Base-by-base conservation (phyloP, 2,329 filamentous ascomycete species). In the Trichoderma sp. region DNA sequence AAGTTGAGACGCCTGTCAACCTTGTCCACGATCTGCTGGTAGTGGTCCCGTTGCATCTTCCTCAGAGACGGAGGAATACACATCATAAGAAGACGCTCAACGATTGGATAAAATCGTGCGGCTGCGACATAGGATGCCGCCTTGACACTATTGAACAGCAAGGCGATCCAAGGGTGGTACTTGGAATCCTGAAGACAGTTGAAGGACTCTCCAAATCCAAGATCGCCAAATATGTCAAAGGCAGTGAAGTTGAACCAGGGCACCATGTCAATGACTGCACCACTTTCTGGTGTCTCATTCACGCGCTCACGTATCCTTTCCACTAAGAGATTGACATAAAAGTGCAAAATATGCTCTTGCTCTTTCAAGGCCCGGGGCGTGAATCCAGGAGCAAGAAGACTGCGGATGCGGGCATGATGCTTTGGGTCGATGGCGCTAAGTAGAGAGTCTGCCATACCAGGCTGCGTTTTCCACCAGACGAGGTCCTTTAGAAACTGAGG, bases 161-260 rank as follows among this genome's bases (percentile, higher is more conserved):
- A 7, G 7, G 39, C 59, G 1, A 71, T 71, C 68, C 68, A 73
- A 12, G 74, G 73, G 39, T 76, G 74, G 17, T 75, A 75, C 3
- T 50, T 62, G 3, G 70, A 53, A 1, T 62, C 26, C 2, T 70
- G 62, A 13, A 76, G 57, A 13, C 75, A 75, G 26, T 73, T 34
- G 39, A 76, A 76, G 0, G 74, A 71, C 30, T 76, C 73, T 0
- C 75, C 74, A 9, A 76, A 76, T 2, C 67, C 68, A 32, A 76
- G 61, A 11, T 75, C 74, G 4, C 74, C 74, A n/a, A 76, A 72
- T 0, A 76, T 65, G n/a, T 80, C 79, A 53, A 80, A 80, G 0
- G 79, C 78, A 1, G 75, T 74, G 55, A 72, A 78, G 67, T 78
- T 77, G 71, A 77, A 78, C 79, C 76, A 80, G 30, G 55, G 55